These are phyloP conservation scores for Penicillium mononematosum DNA, from an alignment of 495 filamentous ascomycete genomes.

Conservation along the genomic window DNA sequence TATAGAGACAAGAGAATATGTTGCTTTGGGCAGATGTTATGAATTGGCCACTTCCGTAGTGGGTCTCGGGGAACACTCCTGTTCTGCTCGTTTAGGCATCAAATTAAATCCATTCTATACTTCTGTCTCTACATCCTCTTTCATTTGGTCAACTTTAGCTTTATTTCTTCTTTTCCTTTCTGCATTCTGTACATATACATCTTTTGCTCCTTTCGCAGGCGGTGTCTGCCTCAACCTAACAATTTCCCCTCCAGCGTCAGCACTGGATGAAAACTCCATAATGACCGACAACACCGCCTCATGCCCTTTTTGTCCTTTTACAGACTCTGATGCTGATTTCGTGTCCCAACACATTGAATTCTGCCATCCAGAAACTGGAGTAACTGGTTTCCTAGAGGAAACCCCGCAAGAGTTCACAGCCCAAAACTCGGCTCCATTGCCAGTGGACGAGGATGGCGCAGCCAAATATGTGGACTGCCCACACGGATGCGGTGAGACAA, in stretches of 20 bases:
- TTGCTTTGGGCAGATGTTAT: not conserved
- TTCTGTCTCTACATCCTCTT: not conserved
- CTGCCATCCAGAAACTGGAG: conserved; percentile 50
- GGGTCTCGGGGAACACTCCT: not conserved
- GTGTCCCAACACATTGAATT: conserved; percentile 57
- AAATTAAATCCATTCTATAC: conserved; percentile 2
- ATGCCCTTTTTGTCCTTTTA: conserved; percentile 59
- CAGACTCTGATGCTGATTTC: conserved; percentile 47
- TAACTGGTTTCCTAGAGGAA: conserved; percentile 4
- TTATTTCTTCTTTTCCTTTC: not conserved
- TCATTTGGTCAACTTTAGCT: not conserved
- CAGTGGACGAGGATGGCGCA: conserved; percentile 32
- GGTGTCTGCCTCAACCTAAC: not conserved
- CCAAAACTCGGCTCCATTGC: conserved; percentile 2
- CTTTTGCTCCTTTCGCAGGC: not conserved
- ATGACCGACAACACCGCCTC: conserved; percentile 30
- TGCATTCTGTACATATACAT: not conserved
- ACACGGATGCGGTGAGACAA: conserved; percentile 68
- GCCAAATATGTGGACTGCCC: conserved; percentile 64
- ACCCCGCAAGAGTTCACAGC: not conserved
- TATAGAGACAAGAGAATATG: not conserved
- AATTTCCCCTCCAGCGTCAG: not conserved
- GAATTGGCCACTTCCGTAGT: not conserved
- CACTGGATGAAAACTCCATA: conserved; percentile 4
- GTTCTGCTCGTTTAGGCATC: conserved; percentile 1